Evolutionary conservation across 2,329 filamentous ascomycete genomes (phyloP).

Genomic region (Penicillium verrucosum): DNA sequence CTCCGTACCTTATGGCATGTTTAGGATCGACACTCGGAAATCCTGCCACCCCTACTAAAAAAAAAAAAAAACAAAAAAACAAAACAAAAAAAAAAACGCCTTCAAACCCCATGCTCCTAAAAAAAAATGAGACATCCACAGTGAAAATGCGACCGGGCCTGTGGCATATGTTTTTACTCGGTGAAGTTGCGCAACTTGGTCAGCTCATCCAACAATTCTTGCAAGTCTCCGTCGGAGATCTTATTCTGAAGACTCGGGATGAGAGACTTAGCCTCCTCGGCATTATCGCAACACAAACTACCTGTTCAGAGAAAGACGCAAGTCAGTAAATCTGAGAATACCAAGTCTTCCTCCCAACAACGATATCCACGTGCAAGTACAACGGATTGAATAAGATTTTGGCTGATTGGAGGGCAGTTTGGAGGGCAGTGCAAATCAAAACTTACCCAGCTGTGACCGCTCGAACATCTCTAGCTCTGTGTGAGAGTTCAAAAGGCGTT

Average conservation of each 20-base stretch:
- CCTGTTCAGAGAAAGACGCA: conserved; percentile 50
- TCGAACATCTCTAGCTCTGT: conserved; percentile 83
- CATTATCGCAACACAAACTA: conserved; percentile 84
- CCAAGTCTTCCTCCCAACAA: too few species aligned
- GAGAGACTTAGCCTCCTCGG: conserved; percentile 93
- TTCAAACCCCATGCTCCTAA: conserved; percentile 29
- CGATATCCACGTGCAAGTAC: background rate
- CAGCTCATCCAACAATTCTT: conserved; percentile 86
- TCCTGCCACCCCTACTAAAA: background rate
- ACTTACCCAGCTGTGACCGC: conserved; percentile 80
- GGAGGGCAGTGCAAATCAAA: background rate
- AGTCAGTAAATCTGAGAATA: conserved; percentile 2
- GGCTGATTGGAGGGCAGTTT: background rate
- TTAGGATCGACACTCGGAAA: background rate
- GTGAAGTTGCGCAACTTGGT: conserved; percentile 65
- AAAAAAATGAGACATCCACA: conserved; percentile 1
- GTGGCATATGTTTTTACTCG: conserved; percentile 26
- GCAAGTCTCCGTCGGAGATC: conserved; percentile 82
- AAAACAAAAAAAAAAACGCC: conserved; percentile 11
- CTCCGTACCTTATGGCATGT: background rate
- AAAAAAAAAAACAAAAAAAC: background rate
- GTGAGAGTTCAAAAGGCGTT: conserved; percentile 76
- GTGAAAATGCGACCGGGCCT: background rate
- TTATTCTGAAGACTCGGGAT: conserved; percentile 88
- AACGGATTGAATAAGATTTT: background rate